phyloP scores from a whole-genome alignment of 1,139 yeast species.

The Geotrichum klebahnii region DNA sequence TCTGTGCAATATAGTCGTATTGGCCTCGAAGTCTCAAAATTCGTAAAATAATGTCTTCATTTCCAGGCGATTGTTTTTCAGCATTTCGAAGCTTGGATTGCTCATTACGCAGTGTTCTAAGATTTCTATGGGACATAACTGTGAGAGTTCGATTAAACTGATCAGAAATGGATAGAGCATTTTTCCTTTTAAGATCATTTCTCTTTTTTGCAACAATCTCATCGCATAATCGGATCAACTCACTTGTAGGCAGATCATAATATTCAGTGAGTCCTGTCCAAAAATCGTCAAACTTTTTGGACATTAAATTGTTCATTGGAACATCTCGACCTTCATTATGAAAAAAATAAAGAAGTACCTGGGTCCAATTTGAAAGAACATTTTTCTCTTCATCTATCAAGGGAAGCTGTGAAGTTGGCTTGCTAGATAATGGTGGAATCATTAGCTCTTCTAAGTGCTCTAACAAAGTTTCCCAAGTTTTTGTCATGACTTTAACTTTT shows the following conservation, averaged over 20 bases:
- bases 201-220: constrained; percentile 41
- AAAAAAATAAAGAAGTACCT: constrained; percentile 64
- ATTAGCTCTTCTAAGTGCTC: constrained; percentile 61
- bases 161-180: constrained; percentile 45
- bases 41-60: constrained; percentile 66
- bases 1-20: constrained; percentile 47
- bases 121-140: constrained; percentile 69
- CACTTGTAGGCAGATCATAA: constrained; percentile 54
- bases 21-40: constrained; percentile 49
- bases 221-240: constrained; percentile 57
- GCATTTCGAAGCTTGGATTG: constrained; percentile 51
- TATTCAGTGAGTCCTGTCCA: constrained; percentile 61
- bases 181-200: constrained; percentile 31
- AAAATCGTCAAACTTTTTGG: constrained; percentile 56
- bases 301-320: constrained; percentile 59
- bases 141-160: constrained; percentile 63
- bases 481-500: constrained; percentile 64
- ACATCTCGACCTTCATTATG: constrained; percentile 84
- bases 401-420: constrained; percentile 48
- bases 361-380: constrained; percentile 68
- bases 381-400: constrained; percentile 61
- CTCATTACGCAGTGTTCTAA: constrained; percentile 54
- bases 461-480: constrained; percentile 69
- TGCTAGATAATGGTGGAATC: constrained; percentile 63
- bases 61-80: constrained; percentile 52